phyloP scores from a whole-genome alignment of 2,329 filamentous ascomycete species.

The Curvularia sp. region DNA sequence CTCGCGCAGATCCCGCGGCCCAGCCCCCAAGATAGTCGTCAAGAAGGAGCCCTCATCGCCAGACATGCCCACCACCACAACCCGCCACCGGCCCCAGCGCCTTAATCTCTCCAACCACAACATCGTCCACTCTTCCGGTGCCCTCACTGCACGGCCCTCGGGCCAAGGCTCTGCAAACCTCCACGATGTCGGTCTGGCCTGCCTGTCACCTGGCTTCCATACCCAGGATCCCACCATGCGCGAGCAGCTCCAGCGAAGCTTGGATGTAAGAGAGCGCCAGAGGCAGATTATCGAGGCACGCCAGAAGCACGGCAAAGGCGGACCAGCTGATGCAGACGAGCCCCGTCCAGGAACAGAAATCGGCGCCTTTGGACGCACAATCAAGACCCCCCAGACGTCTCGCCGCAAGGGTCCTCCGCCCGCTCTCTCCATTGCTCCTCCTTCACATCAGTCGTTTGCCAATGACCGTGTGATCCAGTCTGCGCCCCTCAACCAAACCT shows the following conservation, averaged over 20 bases:
- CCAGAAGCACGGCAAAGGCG: conserved; percentile 75
- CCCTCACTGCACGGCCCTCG: conserved; percentile 70
- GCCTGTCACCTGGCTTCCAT: conserved; percentile 92
- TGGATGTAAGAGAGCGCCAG: conserved; percentile 92
- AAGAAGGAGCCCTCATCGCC: conserved; percentile 96
- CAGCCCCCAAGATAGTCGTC: conserved; percentile 81
- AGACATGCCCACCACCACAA: conserved; percentile 73
- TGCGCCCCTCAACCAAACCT: conserved; percentile 91
- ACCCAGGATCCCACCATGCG: conserved; percentile 97
- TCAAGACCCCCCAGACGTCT: conserved; percentile 75
- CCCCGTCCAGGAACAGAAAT: conserved; percentile 42
- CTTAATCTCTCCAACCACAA: conserved; percentile 73
- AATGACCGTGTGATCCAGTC: conserved; percentile 96
- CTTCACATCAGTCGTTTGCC: conserved; percentile 89
- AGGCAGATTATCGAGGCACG: conserved; percentile 92
- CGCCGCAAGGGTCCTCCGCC: conserved; percentile 81
- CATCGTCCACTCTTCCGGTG: conserved; percentile 53
- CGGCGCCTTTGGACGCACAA: conserved; percentile 54
- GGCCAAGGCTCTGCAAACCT: conserved; percentile 76
- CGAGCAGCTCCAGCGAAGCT: conserved; percentile 91
- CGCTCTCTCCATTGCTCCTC: conserved; percentile 92
- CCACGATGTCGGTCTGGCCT: conserved; percentile 92
- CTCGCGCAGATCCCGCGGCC: conserved; percentile 60
- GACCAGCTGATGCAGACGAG: conserved; percentile 39
- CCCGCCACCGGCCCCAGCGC: conserved; percentile 76